Evolutionary conservation across 768 basidiomycete species (phyloP).

Genomic region (Hirschioporus abietinus): DNA sequence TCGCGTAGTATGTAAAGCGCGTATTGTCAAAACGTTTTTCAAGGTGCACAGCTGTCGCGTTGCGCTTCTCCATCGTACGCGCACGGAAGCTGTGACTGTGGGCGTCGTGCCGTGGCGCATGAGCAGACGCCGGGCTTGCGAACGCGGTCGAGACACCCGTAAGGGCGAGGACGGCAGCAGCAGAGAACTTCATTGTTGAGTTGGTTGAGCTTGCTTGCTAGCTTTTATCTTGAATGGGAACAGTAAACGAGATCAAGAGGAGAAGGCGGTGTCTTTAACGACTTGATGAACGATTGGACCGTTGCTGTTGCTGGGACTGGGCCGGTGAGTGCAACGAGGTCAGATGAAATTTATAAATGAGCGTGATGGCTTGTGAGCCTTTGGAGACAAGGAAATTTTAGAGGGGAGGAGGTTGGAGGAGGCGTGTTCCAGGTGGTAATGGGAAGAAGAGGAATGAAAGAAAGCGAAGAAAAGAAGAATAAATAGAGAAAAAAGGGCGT

Average conservation of each 20-base stretch:
- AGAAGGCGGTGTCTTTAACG: not conserved
- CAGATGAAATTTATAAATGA: not conserved
- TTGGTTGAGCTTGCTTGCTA: not conserved
- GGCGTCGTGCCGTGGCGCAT: not conserved
- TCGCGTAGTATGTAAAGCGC: not conserved
- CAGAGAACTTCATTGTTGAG: not conserved
- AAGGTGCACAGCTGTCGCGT: not conserved
- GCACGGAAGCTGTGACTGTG: not conserved
- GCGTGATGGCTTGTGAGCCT: not conserved
- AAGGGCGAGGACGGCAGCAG: not conserved
- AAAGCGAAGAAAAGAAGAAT: not conserved
- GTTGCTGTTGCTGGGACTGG: not conserved
- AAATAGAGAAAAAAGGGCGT: not conserved
- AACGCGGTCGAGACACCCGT: not conserved
- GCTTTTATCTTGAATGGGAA: not conserved
- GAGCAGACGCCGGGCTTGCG: too few species aligned
- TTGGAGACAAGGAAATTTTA: not conserved
- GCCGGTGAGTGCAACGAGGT: too few species aligned
- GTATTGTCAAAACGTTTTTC: not conserved
- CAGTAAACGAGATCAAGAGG: not conserved
- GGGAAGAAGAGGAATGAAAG: not conserved
- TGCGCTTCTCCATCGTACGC: not conserved
- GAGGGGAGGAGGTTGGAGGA: not conserved
- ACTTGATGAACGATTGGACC: not conserved
- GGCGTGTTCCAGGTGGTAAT: not conserved